A percentile compares a stretch with the other conserved stretches of the same genome.
Conservation (phyloP, 176 grass and related monocot genomes). For the Triticum urartu region DNA sequence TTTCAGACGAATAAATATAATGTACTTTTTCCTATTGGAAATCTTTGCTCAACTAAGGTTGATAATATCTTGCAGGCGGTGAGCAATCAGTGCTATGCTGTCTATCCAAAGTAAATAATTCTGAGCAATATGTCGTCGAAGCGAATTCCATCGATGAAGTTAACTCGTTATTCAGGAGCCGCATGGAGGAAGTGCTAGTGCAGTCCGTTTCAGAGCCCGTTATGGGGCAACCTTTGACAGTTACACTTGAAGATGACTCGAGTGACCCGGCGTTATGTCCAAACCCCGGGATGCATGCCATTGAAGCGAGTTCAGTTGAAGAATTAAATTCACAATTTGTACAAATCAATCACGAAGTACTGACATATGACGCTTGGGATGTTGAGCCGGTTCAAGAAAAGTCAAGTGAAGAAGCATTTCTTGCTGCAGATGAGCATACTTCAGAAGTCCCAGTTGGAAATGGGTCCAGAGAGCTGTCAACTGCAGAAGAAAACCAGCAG, state of each 20-base stretch:
- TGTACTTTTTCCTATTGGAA: background rate
- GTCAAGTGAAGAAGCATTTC: constrained; percentile 12
- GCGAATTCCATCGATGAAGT: constrained; percentile 26
- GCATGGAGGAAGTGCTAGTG: constrained; percentile 39
- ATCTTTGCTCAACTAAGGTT: constrained; percentile 22
- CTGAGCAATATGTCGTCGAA: background rate
- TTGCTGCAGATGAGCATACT: constrained; percentile 7
- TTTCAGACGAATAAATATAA: background rate
- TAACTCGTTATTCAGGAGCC: constrained; percentile 39
- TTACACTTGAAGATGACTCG: constrained; percentile 17
- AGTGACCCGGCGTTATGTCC: background rate
- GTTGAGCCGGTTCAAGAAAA: constrained; percentile 15
- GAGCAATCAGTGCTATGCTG: background rate
- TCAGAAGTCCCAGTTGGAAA: background rate
- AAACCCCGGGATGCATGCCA: background rate
- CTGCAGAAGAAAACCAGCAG: background rate
- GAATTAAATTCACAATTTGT: constrained; percentile 20
- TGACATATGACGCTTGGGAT: background rate
- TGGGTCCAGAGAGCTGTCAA: background rate
- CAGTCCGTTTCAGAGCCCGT: constrained; percentile 39
- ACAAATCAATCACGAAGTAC: constrained; percentile 19
- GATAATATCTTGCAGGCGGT: constrained; percentile 12
- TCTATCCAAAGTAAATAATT: constrained; percentile 19
- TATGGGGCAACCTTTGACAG: constrained; percentile 20
- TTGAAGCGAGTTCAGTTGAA: constrained; percentile 34